These are phyloP conservation scores for Aquanectria penicillioides DNA, from an alignment of 2,329 filamentous ascomycete genomes.

Conservation along the genomic window DNA sequence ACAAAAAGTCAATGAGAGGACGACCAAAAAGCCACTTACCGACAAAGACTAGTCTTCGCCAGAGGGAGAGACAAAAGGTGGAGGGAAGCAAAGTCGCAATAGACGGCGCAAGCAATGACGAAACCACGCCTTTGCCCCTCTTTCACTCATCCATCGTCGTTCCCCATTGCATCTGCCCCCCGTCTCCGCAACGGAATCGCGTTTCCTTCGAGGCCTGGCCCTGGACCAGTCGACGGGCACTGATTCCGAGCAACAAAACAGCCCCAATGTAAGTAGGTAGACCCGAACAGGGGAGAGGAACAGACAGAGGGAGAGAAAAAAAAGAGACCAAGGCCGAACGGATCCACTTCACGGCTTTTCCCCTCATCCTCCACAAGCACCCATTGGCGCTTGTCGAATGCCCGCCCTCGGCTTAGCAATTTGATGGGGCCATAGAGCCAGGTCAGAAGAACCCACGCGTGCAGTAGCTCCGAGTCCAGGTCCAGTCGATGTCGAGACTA, in stretches of 20 bases:
- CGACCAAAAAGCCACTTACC: too few relatives aligned
- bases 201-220: too few relatives aligned
- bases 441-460: conserved; percentile 11
- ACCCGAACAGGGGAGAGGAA: background rate
- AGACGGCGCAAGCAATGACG: background rate
- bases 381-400: conserved; percentile 34
- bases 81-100: background rate
- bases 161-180: too few relatives aligned
- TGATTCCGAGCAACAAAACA: background rate
- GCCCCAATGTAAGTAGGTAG: background rate
- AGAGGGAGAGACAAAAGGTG: conserved; percentile 9
- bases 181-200: too few relatives aligned
- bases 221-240: too few relatives aligned
- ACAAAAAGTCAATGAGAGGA: too few relatives aligned
- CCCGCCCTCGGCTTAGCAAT: conserved; percentile 39
- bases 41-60: too few relatives aligned
- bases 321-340: background rate
- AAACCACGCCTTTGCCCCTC: background rate
- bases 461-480: conserved; percentile 5
- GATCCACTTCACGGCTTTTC: background rate
- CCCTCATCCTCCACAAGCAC: background rate
- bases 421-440: conserved; percentile 13
- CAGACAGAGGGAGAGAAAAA: background rate
- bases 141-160: too few relatives aligned
- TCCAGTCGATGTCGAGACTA: too few relatives aligned